phyloP scores from a whole-genome alignment of 2,329 filamentous ascomycete species.

The Tympanopsis confertula region DNA sequence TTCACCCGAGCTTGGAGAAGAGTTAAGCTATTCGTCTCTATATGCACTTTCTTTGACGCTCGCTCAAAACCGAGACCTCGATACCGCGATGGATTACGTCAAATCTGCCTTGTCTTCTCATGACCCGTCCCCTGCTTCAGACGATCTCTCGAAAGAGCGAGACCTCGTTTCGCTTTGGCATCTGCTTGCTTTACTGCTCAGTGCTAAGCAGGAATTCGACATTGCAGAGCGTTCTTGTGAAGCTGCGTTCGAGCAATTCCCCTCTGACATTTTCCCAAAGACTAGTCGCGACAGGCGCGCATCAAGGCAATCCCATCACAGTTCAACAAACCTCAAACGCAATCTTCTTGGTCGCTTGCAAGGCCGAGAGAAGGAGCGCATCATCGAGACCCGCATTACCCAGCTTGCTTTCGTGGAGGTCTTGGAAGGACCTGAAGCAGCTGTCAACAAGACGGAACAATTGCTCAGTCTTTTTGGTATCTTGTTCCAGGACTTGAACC shows the following conservation, averaged over 20 bases:
- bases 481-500: slow-evolving; percentile 37
- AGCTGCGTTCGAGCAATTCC: slow-evolving; percentile 51
- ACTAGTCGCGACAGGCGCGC: neutral
- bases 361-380: slow-evolving; percentile 43
- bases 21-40: slow-evolving; percentile 37
- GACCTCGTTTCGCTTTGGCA: slow-evolving; percentile 47
- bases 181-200: slow-evolving; percentile 45
- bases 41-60: slow-evolving; percentile 45
- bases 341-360: slow-evolving; percentile 38
- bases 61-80: slow-evolving; percentile 45
- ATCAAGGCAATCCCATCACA: neutral
- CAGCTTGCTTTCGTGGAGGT: slow-evolving; percentile 45
- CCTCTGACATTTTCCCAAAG: slow-evolving; percentile 24
- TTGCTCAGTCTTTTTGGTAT: slow-evolving; percentile 45
- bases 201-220: slow-evolving; percentile 43
- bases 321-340: slow-evolving; percentile 3
- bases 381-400: slow-evolving; percentile 53
- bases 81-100: slow-evolving; percentile 40
- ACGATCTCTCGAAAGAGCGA: slow-evolving; percentile 1
- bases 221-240: slow-evolving; percentile 45
- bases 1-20: slow-evolving; percentile 26
- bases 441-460: slow-evolving; percentile 47
- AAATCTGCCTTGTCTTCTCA: slow-evolving; percentile 33
- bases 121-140: neutral
- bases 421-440: slow-evolving; percentile 40